A percentile compares a stretch with the other conserved stretches of the same genome.
These are phyloP conservation scores for Podospora comata DNA, from an alignment of 495 filamentous ascomycete species.

Conservation along the genomic window DNA sequence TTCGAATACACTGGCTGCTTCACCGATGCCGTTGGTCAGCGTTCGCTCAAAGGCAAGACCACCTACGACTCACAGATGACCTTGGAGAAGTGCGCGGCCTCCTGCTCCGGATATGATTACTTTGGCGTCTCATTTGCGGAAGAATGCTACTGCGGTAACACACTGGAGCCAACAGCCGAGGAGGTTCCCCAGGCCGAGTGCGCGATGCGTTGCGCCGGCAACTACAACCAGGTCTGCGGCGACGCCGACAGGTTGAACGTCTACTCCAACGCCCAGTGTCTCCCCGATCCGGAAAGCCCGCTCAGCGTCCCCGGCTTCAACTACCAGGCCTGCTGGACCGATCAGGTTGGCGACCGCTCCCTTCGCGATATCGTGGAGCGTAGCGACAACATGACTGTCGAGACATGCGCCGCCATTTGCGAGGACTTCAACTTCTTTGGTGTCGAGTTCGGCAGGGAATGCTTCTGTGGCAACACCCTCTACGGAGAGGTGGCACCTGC, in stretches of 20 bases:
- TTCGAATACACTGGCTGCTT: conserved; percentile 20
- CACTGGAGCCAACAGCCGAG: background rate
- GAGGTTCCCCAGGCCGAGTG: conserved; percentile 18
- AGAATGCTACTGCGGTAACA: conserved; percentile 26
- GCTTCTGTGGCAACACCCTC: conserved; percentile 39
- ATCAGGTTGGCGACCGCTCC: conserved; percentile 27
- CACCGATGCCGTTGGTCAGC: conserved; percentile 14
- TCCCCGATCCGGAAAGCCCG: conserved; percentile 24
- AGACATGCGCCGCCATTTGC: conserved; percentile 34
- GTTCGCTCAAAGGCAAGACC: conserved; percentile 12
- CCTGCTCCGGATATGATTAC: conserved; percentile 20
- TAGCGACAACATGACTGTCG: conserved; percentile 31
- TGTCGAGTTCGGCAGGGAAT: conserved; percentile 34
- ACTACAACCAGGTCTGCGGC: conserved; percentile 20
- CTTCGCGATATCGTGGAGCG: conserved; percentile 19
- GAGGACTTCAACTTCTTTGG: conserved; percentile 34
- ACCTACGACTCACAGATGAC: conserved; percentile 26
- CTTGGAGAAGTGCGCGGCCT: conserved; percentile 33
- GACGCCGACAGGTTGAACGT: conserved; percentile 27
- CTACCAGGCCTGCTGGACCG: conserved; percentile 38
- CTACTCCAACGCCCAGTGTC: conserved; percentile 20
- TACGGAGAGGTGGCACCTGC: conserved; percentile 25
- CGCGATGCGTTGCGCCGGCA: conserved; percentile 20
- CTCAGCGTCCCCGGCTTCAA: conserved; percentile 30
- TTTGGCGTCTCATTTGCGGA: conserved; percentile 23